Base-by-base conservation (phyloP, 2,329 filamentous ascomycete genomes). In the Tolypocladium inflatum region DNA sequence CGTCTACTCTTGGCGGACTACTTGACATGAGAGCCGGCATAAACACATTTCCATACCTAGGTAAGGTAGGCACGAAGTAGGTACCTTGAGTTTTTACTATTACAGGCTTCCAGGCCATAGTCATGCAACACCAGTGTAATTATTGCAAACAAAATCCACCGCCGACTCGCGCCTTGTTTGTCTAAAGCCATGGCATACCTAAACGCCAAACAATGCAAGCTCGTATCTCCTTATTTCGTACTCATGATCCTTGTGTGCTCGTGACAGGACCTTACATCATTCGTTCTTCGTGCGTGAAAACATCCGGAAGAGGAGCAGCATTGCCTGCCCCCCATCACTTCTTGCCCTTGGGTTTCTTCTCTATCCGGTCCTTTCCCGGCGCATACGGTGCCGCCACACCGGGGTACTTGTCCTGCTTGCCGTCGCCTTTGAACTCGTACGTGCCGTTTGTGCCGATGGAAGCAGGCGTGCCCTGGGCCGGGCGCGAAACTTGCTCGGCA, bases 401-500 rank as follows among this genome's bases (percentile, higher is more conserved):
- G 2, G 73, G 63, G 58, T 81, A 75, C 58, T 68, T 70, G 61
- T 78, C 75, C 60, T 78, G 76, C 59, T 69, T 74, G 10, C 75
- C 70, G 43, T 72, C 77, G 23, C 73, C 75, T 50, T 73, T 75
- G 64, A 84, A 80, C 60, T 81, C 76, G 63, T 79, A 84, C 23
- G 73, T 70, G 17, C 82, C 82, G 23, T 73, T 74, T 9, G 74
- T 58, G 6, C 70, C 71, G 30, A 76, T 62, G 8, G 66, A 67
- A 21, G 78, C 79, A 0, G 84, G 84, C 17, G 69, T 70, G 1
- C 84, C 84, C 45, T 80, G 77, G 10, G 73, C 75, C 1, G 91
- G 91, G 57, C 83, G 81, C 54, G 77, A 74, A 56, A 86, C 75
- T 73, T 97, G 91, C 67, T 96, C 89, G 55, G 85, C 82, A 70